These are phyloP conservation scores for Torulaspora indica DNA, from an alignment of 805 yeast genomes.

Conservation along the genomic window DNA sequence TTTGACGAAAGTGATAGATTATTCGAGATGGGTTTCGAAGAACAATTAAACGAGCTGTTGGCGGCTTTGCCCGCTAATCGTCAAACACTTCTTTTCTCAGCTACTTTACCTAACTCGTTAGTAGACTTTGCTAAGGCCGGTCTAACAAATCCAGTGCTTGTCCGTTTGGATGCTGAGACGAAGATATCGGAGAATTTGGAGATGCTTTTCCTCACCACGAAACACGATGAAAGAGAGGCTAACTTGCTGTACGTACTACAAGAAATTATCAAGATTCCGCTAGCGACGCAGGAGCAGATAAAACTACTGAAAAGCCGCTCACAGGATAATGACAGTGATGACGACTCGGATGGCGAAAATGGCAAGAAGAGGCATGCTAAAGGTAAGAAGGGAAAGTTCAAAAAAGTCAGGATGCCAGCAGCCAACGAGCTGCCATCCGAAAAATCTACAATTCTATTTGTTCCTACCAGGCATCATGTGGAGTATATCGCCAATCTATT, in stretches of 20 bases:
- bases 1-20: constrained; percentile 97
- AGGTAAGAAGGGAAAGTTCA: constrained; percentile 39
- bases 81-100: constrained; percentile 88
- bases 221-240: constrained; percentile 85
- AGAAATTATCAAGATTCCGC: constrained; percentile 78
- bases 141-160: constrained; percentile 82
- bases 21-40: constrained; percentile 94
- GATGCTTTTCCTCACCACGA: constrained; percentile 79
- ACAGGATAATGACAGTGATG: constrained; percentile 48
- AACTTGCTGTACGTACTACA: constrained; percentile 71
- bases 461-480: constrained; percentile 96
- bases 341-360: constrained; percentile 40
- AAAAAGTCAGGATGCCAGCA: constrained; percentile 59
- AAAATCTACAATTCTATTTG: constrained; percentile 85
- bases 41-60: constrained; percentile 82
- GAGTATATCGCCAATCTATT: constrained; percentile 76
- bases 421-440: constrained; percentile 83
- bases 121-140: constrained; percentile 99
- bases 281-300: constrained; percentile 66
- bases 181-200: constrained; percentile 87
- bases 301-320: constrained; percentile 47
- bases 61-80: constrained; percentile 77
- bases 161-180: constrained; percentile 87
- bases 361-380: constrained; percentile 27
- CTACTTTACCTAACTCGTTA: constrained; percentile 86